phyloP scores from a whole-genome alignment of 1,139 yeast genomes.

The Petasospora rhodanensis region DNA sequence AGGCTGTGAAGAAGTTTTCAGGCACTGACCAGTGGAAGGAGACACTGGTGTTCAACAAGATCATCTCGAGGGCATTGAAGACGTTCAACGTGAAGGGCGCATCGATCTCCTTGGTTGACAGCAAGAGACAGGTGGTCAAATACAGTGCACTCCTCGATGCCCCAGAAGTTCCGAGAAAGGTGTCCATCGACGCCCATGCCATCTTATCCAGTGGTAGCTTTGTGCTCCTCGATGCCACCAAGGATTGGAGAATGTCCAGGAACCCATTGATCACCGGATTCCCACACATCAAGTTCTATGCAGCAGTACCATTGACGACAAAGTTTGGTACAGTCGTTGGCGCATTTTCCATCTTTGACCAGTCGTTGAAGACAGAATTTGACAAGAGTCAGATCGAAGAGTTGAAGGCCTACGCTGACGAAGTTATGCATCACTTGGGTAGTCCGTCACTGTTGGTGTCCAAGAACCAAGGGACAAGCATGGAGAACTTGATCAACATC shows the following conservation, averaged over 20 bases:
- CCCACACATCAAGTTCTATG: conserved; percentile 56
- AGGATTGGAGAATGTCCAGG: conserved; percentile 61
- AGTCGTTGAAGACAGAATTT: conserved; percentile 38
- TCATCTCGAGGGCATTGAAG: conserved; percentile 35
- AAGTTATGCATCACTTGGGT: conserved; percentile 41
- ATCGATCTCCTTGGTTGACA: conserved; percentile 53
- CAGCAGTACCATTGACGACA: conserved; percentile 54
- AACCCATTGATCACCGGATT: conserved; percentile 62
- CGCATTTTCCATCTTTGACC: conserved; percentile 55
- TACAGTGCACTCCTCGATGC: conserved; percentile 43
- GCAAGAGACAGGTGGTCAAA: conserved; percentile 44
- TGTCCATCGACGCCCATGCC: conserved; percentile 65
- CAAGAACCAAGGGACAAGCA: too few relatives aligned
- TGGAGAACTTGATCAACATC: conserved; percentile 26
- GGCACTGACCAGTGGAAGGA: conserved; percentile 50
- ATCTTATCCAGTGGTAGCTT: conserved; percentile 53
- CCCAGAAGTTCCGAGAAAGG: conserved; percentile 47
- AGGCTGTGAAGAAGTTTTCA: conserved; percentile 39
- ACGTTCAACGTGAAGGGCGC: conserved; percentile 45
- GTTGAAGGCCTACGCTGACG: conserved; percentile 37
- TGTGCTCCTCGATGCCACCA: conserved; percentile 51
- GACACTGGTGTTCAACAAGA: conserved; percentile 34
- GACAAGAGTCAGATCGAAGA: conserved; percentile 32
- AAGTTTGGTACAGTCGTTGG: conserved; percentile 47
- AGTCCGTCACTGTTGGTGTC: too few relatives aligned